These are phyloP conservation scores for Hsuehochloa calcarea DNA, from an alignment of 176 grass and related monocot genomes.

Conservation along the genomic window DNA sequence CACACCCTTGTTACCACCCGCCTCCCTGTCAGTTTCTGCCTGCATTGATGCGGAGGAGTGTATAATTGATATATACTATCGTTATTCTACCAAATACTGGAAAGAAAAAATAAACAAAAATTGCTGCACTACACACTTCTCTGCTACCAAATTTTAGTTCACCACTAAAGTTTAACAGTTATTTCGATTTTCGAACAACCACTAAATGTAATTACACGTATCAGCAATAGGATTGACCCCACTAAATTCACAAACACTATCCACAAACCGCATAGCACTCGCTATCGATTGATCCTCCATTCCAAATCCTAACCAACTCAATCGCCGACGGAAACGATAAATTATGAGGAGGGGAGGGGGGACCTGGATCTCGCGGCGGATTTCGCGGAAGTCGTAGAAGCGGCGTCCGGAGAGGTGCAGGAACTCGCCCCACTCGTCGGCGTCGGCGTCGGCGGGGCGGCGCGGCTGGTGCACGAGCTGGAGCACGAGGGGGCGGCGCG, in stretches of 20 bases:
- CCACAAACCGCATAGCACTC: neutral
- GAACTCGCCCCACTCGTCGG: constrained; percentile 97
- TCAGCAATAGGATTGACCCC: neutral
- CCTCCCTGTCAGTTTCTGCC: constrained; percentile 90
- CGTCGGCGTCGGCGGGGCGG: constrained; percentile 47
- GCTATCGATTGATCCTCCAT: neutral
- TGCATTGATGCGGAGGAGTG: constrained; percentile 33
- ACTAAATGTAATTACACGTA: neutral
- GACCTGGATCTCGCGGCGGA: constrained; percentile 92
- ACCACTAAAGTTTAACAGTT: neutral
- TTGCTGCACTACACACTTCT: neutral
- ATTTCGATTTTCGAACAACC: neutral
- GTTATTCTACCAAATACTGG: neutral
- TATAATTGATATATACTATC: neutral
- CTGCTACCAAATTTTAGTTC: neutral
- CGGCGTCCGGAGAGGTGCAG: constrained; percentile 70
- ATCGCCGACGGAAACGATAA: neutral
- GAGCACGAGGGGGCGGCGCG: constrained; percentile 84
- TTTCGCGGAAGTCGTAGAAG: constrained; percentile 84
- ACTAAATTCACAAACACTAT: neutral
- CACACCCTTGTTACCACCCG: constrained; percentile 83
- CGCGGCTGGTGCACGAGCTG: constrained; percentile 76
- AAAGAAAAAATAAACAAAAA: constrained; percentile 10
- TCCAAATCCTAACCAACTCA: neutral
- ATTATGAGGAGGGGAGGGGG: neutral